Conservation (phyloP, 2,329 filamentous ascomycete species). For the Davidsoniella eucalypti region DNA sequence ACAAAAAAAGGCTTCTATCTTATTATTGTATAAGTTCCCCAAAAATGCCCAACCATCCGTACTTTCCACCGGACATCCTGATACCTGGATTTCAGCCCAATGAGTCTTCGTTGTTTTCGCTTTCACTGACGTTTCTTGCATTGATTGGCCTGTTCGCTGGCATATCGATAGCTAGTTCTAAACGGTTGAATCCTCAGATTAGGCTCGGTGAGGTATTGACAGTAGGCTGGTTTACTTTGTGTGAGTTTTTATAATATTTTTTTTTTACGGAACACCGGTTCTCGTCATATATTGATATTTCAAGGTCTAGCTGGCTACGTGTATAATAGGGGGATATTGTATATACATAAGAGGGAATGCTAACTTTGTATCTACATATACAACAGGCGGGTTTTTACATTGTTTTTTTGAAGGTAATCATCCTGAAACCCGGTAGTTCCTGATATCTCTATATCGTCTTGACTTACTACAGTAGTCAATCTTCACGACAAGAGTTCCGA, state of each 20-base stretch:
- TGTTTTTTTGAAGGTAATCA: slow-evolving; percentile 59
- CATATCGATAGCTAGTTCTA: not conserved
- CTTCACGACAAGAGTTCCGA: too few species aligned
- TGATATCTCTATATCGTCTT: too few species aligned
- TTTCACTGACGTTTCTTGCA: not conserved
- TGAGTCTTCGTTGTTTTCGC: slow-evolving; percentile 28
- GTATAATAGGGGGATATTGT: too few species aligned
- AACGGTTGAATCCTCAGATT: not conserved
- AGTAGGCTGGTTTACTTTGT: slow-evolving; percentile 9
- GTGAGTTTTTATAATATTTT: slow-evolving; percentile 1
- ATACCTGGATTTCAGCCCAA: slow-evolving; percentile 52
- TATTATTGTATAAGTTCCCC: too few species aligned
- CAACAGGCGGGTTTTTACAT: slow-evolving; percentile 50
- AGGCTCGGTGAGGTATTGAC: not conserved
- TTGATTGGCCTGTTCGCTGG: slow-evolving; percentile 2
- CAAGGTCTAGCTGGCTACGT: not conserved
- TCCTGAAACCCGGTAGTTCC: too few species aligned
- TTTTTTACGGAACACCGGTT: not conserved
- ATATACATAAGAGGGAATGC: not conserved
- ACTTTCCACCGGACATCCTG: slow-evolving; percentile 48
- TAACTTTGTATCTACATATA: not conserved
- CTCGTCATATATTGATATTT: not conserved
- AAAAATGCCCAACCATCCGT: slow-evolving; percentile 36
- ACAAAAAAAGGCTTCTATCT: too few species aligned
- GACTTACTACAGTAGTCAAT: too few species aligned